A percentile compares a stretch with the other conserved stretches of the same genome.
phyloP scores from a whole-genome alignment of 1,284 basidiomycete genomes.

The Moesziomyces sp. region DNA sequence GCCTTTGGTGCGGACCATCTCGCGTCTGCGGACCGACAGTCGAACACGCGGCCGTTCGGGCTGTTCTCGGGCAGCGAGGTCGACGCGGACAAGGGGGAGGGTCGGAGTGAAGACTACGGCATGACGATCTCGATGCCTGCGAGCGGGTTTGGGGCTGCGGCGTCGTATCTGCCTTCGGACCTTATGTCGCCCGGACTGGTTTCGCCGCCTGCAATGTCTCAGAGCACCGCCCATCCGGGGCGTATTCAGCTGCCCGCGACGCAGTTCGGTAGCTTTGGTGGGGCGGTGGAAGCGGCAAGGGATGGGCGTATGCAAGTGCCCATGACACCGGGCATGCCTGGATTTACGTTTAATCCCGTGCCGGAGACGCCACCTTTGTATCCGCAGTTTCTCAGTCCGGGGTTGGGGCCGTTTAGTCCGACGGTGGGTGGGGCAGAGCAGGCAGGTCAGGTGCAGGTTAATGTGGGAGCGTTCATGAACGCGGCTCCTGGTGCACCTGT shows the following conservation, averaged over 20 bases:
- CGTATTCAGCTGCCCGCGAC: constrained; percentile 57
- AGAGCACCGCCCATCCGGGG: constrained; percentile 45
- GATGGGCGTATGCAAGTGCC: constrained; percentile 52
- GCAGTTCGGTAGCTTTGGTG: constrained; percentile 32
- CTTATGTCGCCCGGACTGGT: constrained; percentile 48
- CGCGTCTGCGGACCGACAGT: constrained; percentile 1
- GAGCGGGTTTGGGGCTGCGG: constrained; percentile 34
- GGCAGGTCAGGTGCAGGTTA: background rate
- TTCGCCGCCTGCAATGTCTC: constrained; percentile 26
- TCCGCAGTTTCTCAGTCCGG: constrained; percentile 67
- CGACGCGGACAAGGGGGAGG: background rate
- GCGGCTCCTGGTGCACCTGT: constrained; percentile 48
- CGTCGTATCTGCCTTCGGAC: constrained; percentile 43
- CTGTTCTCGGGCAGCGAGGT: constrained; percentile 6
- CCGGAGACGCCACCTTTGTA: constrained; percentile 69
- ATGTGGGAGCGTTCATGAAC: constrained; percentile 23
- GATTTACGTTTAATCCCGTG: constrained; percentile 68
- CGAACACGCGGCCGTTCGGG: constrained; percentile 14
- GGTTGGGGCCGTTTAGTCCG: constrained; percentile 61
- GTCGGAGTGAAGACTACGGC: constrained; percentile 18
- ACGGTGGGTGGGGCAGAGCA: constrained; percentile 35
- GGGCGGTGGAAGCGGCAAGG: constrained; percentile 6
- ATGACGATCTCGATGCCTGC: constrained; percentile 42
- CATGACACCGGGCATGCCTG: constrained; percentile 70
- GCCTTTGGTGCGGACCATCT: constrained; percentile 7